phyloP scores from a whole-genome alignment of 2,329 filamentous ascomycete species.

The Bisporella sp. region DNA sequence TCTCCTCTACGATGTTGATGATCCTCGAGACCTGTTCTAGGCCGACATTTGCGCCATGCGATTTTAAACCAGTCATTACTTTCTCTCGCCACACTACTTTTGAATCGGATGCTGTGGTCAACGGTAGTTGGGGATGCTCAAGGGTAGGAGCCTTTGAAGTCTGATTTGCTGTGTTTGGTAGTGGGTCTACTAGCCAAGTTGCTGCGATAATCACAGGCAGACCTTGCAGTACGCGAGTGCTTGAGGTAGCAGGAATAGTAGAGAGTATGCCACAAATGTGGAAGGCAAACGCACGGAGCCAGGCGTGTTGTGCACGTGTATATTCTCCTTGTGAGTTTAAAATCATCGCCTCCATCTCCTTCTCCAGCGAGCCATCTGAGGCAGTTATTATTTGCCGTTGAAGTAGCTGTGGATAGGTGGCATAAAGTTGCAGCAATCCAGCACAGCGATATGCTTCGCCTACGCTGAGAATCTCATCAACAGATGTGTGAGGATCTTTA shows the following conservation, averaged over 20 bases:
- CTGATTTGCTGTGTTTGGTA: not conserved
- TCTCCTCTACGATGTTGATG: slow-evolving; percentile 6
- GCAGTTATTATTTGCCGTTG: not conserved
- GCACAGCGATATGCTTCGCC: slow-evolving; percentile 9
- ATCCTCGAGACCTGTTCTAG: slow-evolving; percentile 7
- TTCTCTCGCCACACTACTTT: not conserved
- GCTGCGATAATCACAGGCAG: slow-evolving; percentile 5
- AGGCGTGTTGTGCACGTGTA: slow-evolving; percentile 2
- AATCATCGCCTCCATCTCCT: not conserved
- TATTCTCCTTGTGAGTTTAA: not conserved
- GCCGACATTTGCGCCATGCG: slow-evolving; percentile 5
- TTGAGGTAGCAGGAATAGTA: slow-evolving; percentile 4
- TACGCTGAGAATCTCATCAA: slow-evolving; percentile 6
- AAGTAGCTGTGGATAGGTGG: slow-evolving; percentile 4
- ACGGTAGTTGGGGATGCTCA: not conserved
- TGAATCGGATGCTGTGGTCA: not conserved
- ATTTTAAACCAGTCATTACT: not conserved
- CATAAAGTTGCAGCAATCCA: slow-evolving; percentile 7
- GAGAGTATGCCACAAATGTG: slow-evolving; percentile 3
- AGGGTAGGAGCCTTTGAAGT: not conserved
- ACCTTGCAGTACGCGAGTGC: slow-evolving; percentile 6
- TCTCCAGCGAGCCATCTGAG: not conserved
- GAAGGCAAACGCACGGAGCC: not conserved
- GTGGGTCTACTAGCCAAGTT: slow-evolving; percentile 4
- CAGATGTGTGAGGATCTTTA: slow-evolving; percentile 3